Percentiles rank a stretch among this genome's conserved stretches.
Evolutionary conservation across 305 asterid species (phyloP).

Genomic region (Plantago rigida): DNA sequence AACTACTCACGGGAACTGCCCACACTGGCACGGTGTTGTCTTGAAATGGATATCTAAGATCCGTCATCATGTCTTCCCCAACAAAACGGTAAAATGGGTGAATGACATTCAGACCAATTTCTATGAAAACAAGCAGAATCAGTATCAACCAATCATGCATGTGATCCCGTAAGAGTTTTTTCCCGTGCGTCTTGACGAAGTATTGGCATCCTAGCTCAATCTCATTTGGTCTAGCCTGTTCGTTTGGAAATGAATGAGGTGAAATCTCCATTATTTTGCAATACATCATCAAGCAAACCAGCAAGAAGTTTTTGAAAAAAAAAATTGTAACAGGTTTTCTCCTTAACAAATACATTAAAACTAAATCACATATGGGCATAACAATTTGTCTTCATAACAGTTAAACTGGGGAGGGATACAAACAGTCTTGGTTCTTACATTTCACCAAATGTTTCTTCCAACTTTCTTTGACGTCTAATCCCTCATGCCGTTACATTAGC

Average conservation of each 20-base stretch:
- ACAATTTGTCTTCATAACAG: not conserved
- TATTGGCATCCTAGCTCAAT: constrained; percentile 50
- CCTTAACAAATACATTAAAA: not conserved
- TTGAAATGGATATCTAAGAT: constrained; percentile 72
- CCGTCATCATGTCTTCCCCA: constrained; percentile 79
- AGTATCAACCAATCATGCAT: constrained; percentile 90
- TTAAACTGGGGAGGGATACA: not conserved
- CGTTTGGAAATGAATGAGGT: constrained; percentile 2
- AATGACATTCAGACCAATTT: constrained; percentile 54
- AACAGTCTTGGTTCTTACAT: not conserved
- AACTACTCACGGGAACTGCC: constrained; percentile 68
- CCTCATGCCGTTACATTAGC: no score
- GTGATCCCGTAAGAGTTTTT: constrained; percentile 49
- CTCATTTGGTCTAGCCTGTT: constrained; percentile 43
- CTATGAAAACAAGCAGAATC: constrained; percentile 66
- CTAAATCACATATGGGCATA: no score
- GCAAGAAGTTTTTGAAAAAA: no score
- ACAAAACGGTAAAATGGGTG: constrained; percentile 92
- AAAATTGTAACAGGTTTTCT: not conserved
- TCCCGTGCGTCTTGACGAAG: constrained; percentile 69
- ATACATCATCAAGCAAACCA: no score
- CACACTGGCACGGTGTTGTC: constrained; percentile 80
- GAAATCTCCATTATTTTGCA: not conserved
- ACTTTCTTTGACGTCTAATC: no score
- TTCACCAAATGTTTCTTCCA: not conserved